A percentile compares a stretch with the other conserved stretches of the same genome.
Evolutionary conservation across 2,329 filamentous ascomycete genomes (phyloP).

Genomic region (Dothistroma pini): DNA sequence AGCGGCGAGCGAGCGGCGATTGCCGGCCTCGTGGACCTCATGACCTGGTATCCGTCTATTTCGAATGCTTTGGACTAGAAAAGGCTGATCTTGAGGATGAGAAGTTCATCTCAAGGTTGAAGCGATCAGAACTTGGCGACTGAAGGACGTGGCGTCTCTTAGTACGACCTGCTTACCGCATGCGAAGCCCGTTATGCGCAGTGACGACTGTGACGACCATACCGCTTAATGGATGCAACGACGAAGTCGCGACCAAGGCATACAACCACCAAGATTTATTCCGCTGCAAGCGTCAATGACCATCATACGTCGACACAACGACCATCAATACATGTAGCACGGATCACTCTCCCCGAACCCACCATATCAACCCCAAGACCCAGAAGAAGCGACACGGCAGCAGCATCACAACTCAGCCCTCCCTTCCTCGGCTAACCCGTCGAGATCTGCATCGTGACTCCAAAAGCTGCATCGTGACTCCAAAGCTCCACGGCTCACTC

Average conservation of each 20-base stretch:
- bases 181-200: neutral
- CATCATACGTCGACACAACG: too few species aligned
- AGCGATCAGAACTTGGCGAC: neutral
- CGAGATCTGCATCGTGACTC: slow-evolving; percentile 14
- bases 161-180: neutral
- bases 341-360: neutral
- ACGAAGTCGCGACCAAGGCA: too few species aligned
- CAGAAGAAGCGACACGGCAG: neutral
- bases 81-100: slow-evolving; percentile 20
- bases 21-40: slow-evolving; percentile 20
- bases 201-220: neutral
- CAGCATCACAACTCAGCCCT: neutral
- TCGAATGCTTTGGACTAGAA: slow-evolving; percentile 12
- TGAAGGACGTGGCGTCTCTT: neutral
- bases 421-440: slow-evolving; percentile 7
- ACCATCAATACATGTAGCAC: too few species aligned
- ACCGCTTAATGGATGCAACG: too few species aligned
- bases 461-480: slow-evolving; percentile 12
- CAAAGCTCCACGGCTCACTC: slow-evolving; percentile 4
- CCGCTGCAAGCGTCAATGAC: too few species aligned
- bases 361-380: neutral
- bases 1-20: slow-evolving; percentile 18
- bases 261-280: too few species aligned
- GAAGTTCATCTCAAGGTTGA: slow-evolving; percentile 37
- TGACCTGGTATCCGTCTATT: slow-evolving; percentile 19